A percentile compares a stretch with the other conserved stretches of the same genome.
Conservation (phyloP, 2,329 filamentous ascomycete genomes). For the Aspergillus japonicus region DNA sequence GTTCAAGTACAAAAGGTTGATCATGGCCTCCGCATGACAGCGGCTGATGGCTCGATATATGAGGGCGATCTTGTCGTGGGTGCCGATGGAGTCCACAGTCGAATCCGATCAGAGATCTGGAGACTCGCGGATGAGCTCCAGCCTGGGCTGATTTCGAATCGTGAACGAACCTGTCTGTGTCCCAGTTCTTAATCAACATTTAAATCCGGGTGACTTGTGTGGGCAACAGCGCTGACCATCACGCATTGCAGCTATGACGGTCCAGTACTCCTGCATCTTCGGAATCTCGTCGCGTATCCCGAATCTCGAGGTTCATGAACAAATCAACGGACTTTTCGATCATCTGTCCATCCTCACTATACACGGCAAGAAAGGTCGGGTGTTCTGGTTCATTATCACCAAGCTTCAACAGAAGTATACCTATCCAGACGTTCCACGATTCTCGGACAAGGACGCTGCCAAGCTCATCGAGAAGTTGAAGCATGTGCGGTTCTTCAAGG, state of each 20-base stretch:
- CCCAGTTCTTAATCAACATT: not conserved
- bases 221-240: not conserved
- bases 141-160: not conserved
- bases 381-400: slow-evolving; percentile 30
- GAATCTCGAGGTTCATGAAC: slow-evolving; percentile 19
- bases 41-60: slow-evolving; percentile 35
- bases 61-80: slow-evolving; percentile 41
- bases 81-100: slow-evolving; percentile 46
- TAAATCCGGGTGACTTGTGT: not conserved
- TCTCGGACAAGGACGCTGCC: slow-evolving; percentile 21
- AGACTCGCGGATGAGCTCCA: slow-evolving; percentile 12
- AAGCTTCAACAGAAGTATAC: slow-evolving; percentile 24
- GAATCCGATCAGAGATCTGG: slow-evolving; percentile 38
- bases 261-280: slow-evolving; percentile 32
- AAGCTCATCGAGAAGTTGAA: slow-evolving; percentile 8
- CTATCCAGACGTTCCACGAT: slow-evolving; percentile 24
- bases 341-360: slow-evolving; percentile 19
- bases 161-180: slow-evolving; percentile 11
- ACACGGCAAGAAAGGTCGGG: slow-evolving; percentile 21
- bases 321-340: slow-evolving; percentile 19
- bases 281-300: slow-evolving; percentile 26
- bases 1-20: slow-evolving; percentile 24
- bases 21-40: slow-evolving; percentile 30
- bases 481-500: slow-evolving; percentile 15
- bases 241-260: slow-evolving; percentile 13